Percentiles rank a stretch among this genome's conserved stretches.
phyloP scores from a whole-genome alignment of 2,329 filamentous ascomycete species.

The Penicillium fuscoglaucum region DNA sequence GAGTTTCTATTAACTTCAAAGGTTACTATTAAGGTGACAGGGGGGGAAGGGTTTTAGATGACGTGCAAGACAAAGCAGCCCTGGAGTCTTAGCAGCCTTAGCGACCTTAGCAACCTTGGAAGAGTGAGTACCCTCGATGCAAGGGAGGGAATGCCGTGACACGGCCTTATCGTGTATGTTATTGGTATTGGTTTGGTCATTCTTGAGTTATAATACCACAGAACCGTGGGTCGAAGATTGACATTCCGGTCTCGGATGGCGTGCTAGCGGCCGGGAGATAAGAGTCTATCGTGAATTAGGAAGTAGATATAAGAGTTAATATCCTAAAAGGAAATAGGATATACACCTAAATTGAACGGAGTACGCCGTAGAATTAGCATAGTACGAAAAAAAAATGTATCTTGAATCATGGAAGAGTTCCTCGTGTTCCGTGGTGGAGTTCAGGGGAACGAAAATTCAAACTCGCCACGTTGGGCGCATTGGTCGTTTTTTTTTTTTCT shows the following conservation, averaged over 20 bases:
- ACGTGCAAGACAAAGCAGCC: constrained; percentile 13
- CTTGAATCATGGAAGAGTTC: neutral
- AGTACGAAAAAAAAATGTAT: neutral
- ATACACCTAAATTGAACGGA: neutral
- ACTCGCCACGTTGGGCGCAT: constrained; percentile 13
- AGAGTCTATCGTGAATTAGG: constrained; percentile 9
- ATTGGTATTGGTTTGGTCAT: neutral
- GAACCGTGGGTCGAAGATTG: constrained; percentile 25
- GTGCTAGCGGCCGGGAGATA: constrained; percentile 19
- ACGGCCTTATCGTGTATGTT: constrained; percentile 3
- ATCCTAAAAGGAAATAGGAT: neutral
- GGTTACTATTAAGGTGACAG: constrained; percentile 3
- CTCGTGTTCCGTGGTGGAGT: constrained; percentile 5
- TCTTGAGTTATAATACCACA: neutral
- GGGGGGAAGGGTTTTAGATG: constrained; percentile 11
- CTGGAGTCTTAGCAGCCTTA: neutral
- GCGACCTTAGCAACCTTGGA: neutral
- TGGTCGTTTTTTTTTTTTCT: neutral
- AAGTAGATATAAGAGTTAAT: neutral
- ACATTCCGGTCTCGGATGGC: constrained; percentile 26
- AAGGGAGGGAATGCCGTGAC: constrained; percentile 17
- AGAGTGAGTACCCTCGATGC: constrained; percentile 11
- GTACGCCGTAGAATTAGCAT: neutral
- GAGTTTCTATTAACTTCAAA: neutral
- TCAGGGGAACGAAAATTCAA: constrained; percentile 9